A percentile compares a stretch with the other conserved stretches of the same genome.
Conservation (phyloP, 306 rosid genomes). For the Castanea mollissima region DNA sequence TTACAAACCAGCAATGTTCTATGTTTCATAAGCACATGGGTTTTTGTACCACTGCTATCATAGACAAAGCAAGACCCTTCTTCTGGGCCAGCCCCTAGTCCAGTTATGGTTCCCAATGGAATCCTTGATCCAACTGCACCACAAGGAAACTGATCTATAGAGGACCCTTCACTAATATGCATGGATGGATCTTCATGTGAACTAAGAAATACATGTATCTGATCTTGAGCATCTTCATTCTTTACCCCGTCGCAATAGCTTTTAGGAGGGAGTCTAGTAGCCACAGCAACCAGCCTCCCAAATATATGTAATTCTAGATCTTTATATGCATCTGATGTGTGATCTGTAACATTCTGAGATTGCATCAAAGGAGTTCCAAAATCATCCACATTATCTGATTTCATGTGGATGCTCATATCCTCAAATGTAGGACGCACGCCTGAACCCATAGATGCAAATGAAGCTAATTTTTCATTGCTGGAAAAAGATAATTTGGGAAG, state of each 20-base stretch:
- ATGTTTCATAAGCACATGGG: conserved; percentile 87
- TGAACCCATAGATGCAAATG: conserved; percentile 37
- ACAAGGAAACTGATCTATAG: conserved; percentile 27
- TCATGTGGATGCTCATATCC: conserved; percentile 30
- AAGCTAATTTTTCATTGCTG: conserved; percentile 42
- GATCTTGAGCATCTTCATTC: conserved; percentile 57
- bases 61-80: conserved; percentile 85
- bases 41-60: conserved; percentile 60
- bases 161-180: conserved; percentile 25
- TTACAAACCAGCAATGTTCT: conserved; percentile 80
- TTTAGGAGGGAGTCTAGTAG: conserved; percentile 66
- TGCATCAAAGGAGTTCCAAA: conserved; percentile 29
- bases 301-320: conserved; percentile 80
- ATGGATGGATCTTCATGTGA: conserved; percentile 33
- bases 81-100: conserved; percentile 77
- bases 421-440: conserved; percentile 31
- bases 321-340: conserved; percentile 58
- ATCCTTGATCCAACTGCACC: conserved; percentile 45
- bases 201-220: conserved; percentile 68
- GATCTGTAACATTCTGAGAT: conserved; percentile 24
- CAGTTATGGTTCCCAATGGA: conserved; percentile 77
- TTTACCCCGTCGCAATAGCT: conserved; percentile 28
- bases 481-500: conserved; percentile 46
- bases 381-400: conserved; percentile 26
- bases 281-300: conserved; percentile 76